These are phyloP conservation scores for Elymus sibiricus DNA, from an alignment of 176 grass and related monocot genomes.

Conservation along the genomic window DNA sequence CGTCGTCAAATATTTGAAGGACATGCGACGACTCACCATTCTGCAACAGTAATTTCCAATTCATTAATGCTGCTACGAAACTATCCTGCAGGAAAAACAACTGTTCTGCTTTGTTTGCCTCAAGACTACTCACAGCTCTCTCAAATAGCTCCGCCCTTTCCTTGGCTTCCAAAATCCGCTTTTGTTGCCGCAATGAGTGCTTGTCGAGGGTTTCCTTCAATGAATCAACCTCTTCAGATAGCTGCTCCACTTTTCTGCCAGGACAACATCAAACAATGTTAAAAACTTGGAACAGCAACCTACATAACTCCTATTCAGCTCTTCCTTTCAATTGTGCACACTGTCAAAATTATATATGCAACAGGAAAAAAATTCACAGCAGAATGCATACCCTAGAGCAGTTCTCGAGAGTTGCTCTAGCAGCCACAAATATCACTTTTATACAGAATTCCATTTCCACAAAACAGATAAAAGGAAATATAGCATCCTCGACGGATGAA, in stretches of 20 bases:
- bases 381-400: neutral
- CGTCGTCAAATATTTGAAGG: constrained; percentile 89
- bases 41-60: constrained; percentile 36
- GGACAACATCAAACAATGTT: constrained; percentile 22
- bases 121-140: constrained; percentile 64
- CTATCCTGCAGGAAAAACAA: constrained; percentile 6
- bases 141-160: constrained; percentile 82
- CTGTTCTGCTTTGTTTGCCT: constrained; percentile 9
- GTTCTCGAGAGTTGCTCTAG: neutral
- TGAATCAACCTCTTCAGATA: constrained; percentile 85
- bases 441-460: neutral
- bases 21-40: constrained; percentile 90
- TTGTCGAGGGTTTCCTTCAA: constrained; percentile 74
- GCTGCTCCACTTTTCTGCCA: constrained; percentile 89
- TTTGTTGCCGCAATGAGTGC: constrained; percentile 70
- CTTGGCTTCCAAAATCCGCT: constrained; percentile 75
- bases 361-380: neutral
- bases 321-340: neutral
- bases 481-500: neutral
- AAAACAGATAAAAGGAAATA: neutral
- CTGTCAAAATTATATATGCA: neutral
- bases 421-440: neutral
- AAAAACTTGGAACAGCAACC: constrained; percentile 12
- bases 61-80: neutral
- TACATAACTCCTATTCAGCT: neutral